Evolutionary conservation across 1,139 yeast species (phyloP), one percentile per base, ranked within the genome.

Genomic region (Suhomyces maxii): DNA sequence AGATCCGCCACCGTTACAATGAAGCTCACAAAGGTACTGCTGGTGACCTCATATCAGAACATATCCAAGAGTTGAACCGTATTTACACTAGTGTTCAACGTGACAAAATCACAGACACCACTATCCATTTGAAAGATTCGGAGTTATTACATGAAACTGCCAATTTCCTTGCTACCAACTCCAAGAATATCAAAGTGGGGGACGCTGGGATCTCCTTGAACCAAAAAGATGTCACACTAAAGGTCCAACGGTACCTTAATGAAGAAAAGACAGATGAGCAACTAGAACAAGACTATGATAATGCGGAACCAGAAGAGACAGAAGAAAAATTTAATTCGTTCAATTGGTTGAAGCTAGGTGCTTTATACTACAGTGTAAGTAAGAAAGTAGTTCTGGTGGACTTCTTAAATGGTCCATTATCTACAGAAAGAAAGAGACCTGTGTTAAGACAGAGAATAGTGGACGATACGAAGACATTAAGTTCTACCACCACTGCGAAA

Each of bases 331-430:
- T 73, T 56, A 69, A 71, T 43, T 55, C 64, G 7, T 75, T 73
- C 53, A 77, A 84, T 58, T 84, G 91, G 89, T 61, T 79, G 39
- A 71, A 73, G 46, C 60, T 86, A 35, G 95, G 95, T 0, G 64
- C 78, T 0, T 60, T 83, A 36, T 80, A 76, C 52, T 70, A 76
- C 53, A 64, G 71, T 44, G 60, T 75, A 14, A 77, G 86, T 50
- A 61, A 63, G 10, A 72, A 76, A 40, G 77, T 87, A 0, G 66
- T 77, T 0, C 73, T 81, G 1, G 67, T 75, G 13, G 87, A 83
- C 53, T 88, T 86, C 54, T 64, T 89, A 51, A 69, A 83, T 46
- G 96, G 95, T 0, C 91, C 95, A 0, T 68, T 89, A 42, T 82
- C 80, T n/a, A 70, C 84, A 1, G 86, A 84, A 52, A 76, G 79